Base-by-base conservation (phyloP, 352 stramenopile species). In the Globisporangium alternatum region DNA sequence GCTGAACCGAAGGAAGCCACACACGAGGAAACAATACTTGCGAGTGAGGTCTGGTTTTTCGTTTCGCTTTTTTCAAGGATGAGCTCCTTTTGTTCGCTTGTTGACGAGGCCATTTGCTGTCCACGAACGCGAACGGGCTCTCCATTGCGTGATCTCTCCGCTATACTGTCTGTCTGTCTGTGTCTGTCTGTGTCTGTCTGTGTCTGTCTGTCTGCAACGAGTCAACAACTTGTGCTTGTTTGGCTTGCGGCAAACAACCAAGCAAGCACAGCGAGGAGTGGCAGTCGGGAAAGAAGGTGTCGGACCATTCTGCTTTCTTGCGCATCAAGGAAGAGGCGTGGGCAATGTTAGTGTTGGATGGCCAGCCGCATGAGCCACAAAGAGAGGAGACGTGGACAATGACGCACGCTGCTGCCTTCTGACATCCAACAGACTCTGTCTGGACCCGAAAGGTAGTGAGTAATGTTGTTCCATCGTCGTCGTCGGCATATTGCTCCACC, bases 31-130 rank as follows among this genome's bases (percentile, higher is more conserved):
- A 19, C 39, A n/a, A 21, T 21, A 48, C 6, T 21, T 8, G 15
- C 4, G 15, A 31, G 17, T 21, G 49, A 56, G 49, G 7, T 56
- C 49, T 56, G 49, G 28, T 39, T 39, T 56, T 56, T 39, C 4
- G 13, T 55, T 56, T 56, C 28, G 12, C 25, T 56, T 56, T 56
- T 56, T 56, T 48, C 43, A 48, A n/a, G 17, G 17, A 9, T 15
- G 35, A 47, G 17, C 41, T 19, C 41, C 13, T 47, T 48, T 48
- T 17, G 43, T 12, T 41, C 2, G 35, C 35, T 41, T 41, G 35
- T 41, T 48, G 43, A 22, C 43, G 17, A 48, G 43, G 43, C 15
- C 39, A 45, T n/a, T n/a, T 19, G 39, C 13, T 45, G 13, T 45
- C 19, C 43, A 48, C 43, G 43, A 22, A 22, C 43, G 19, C 43